phyloP scores from a whole-genome alignment of 2,329 filamentous ascomycete genomes.

The Beauveria bassiana region DNA sequence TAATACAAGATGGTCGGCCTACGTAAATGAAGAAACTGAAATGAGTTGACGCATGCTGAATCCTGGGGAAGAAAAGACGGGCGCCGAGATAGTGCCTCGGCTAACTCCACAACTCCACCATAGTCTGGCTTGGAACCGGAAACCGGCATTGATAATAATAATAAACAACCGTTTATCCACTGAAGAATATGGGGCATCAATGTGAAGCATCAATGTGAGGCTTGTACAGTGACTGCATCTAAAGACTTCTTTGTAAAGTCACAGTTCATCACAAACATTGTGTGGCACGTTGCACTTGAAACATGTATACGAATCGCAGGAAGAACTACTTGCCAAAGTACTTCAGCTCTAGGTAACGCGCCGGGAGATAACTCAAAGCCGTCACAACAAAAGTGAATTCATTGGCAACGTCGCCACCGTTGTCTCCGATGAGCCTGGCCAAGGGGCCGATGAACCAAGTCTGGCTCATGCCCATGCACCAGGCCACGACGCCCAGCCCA shows the following conservation, averaged over 20 bases:
- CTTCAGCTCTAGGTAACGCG: conserved; percentile 34
- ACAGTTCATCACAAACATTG: no score
- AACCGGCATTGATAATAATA: background rate
- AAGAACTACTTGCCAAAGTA: conserved; percentile 2
- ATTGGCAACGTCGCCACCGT: conserved; percentile 50
- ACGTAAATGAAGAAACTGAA: background rate
- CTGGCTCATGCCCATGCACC: conserved; percentile 48
- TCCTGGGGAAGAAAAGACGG: background rate
- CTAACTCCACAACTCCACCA: background rate
- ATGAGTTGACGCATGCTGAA: background rate
- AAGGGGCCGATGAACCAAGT: conserved; percentile 50
- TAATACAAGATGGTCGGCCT: background rate
- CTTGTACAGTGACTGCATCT: background rate
- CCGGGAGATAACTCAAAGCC: conserved; percentile 30
- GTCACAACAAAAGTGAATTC: conserved; percentile 35
- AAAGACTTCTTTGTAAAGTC: no score
- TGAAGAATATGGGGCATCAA: background rate
- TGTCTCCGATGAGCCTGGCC: conserved; percentile 45
- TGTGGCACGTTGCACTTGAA: background rate
- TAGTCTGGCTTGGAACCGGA: background rate
- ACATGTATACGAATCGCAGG: background rate
- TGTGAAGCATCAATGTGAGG: background rate
- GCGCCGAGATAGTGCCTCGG: conserved; percentile 1
- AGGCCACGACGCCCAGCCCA: conserved; percentile 32
- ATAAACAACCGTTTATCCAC: background rate